Evolutionary conservation across 2,329 filamentous ascomycete genomes (phyloP).

Genomic region (Colletotrichum paranaense): DNA sequence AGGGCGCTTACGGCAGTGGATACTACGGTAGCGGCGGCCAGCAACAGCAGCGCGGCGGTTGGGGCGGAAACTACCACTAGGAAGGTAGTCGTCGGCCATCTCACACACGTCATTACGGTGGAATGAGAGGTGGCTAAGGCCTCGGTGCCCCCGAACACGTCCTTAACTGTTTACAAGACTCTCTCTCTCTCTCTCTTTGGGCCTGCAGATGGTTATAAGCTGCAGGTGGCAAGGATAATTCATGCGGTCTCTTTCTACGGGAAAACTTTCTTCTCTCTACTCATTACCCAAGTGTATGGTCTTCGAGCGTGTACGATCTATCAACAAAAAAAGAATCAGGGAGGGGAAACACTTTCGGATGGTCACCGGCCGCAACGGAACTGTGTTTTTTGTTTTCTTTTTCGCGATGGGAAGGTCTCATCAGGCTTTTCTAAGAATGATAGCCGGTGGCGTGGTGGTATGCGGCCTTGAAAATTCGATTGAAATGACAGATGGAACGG

Average conservation of each 20-base stretch:
- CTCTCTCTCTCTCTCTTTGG: conserved; percentile 24
- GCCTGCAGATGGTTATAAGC: conserved; percentile 27
- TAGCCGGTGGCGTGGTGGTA: conserved; percentile 29
- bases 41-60: conserved; percentile 61
- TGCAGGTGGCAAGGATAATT: conserved; percentile 35
- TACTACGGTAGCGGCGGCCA: conserved; percentile 57
- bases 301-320: conserved; percentile 38
- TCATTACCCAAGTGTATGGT: conserved; percentile 37
- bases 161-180: conserved; percentile 26
- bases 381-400: conserved; percentile 38
- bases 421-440: conserved; percentile 34
- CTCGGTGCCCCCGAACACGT: conserved; percentile 18
- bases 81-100: conserved; percentile 44
- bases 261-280: conserved; percentile 36
- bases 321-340: conserved; percentile 36
- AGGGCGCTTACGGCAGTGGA: conserved; percentile 57
- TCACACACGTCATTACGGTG: neutral
- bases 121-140: conserved; percentile 1
- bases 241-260: conserved; percentile 32
- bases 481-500: conserved; percentile 31
- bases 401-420: conserved; percentile 34
- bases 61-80: conserved; percentile 71
- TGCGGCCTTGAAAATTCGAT: conserved; percentile 35
- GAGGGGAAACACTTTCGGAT: conserved; percentile 37
- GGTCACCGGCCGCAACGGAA: conserved; percentile 36